Base-by-base conservation (phyloP, 163 green algal genomes). In the Trebouxia gelatinosa region DNA sequence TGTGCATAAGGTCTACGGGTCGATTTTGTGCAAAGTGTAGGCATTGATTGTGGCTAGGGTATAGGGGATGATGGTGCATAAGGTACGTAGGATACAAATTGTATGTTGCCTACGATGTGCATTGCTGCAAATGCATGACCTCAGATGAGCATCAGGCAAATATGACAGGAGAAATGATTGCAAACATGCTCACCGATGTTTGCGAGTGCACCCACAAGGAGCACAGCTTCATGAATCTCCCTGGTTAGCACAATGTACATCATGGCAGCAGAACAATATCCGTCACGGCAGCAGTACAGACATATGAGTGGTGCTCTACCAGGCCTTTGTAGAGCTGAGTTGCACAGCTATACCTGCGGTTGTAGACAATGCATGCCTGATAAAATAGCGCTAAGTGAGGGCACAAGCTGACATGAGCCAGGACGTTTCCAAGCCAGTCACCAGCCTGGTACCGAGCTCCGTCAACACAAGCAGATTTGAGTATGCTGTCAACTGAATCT, bases 131-230 rank as follows among this genome's bases (percentile, higher is more conserved):
- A n/a, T n/a, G n/a, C n/a, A n/a, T n/a, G n/a, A n/a, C n/a, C n/a
- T n/a, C n/a, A n/a, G n/a, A n/a, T n/a, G n/a, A n/a, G n/a, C n/a
- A n/a, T n/a, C n/a, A n/a, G n/a, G n/a, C n/a, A n/a, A n/a, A n/a
- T n/a, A n/a, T n/a, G n/a, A n/a, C n/a, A n/a, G n/a, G n/a, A n/a
- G n/a, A n/a, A n/a, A n/a, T n/a, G n/a, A n/a, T n/a, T n/a, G n/a
- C n/a, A n/a, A n/a, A n/a, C n/a, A n/a, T n/a, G n/a, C n/a, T 32
- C 32, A 72, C 64, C 64, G 50, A 72, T 72, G 35, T 72, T 72
- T 0, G 50, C 21, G 26, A 51, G 23, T 6, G 64, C 35, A 0
- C 64, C 64, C 4, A 72, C 35, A 35, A 72, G 17, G 38, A 72
- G 50, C 0, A 72, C 35, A 31, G 26, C 64, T 32, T n/a, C 35